phyloP scores from a whole-genome alignment of 768 basidiomycete genomes.

The Kondoa subrosea region DNA sequence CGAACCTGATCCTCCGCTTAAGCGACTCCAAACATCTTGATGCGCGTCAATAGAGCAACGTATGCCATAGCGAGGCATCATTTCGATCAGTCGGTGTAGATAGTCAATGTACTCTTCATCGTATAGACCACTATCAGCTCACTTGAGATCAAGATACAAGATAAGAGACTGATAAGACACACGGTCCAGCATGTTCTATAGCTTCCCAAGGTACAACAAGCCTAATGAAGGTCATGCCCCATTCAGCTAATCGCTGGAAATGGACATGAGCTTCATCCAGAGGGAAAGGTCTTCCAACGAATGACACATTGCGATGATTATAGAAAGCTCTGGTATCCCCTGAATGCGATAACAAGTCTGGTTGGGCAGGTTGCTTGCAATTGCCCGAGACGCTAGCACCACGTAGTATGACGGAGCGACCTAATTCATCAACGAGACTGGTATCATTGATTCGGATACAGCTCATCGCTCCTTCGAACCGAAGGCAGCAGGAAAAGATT shows the following conservation, averaged over 20 bases:
- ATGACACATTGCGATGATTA: slow-evolving; percentile 52
- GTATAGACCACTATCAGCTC: slow-evolving; percentile 50
- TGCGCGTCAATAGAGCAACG: slow-evolving; percentile 64
- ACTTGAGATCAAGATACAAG: not conserved
- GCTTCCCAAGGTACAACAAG: slow-evolving; percentile 97
- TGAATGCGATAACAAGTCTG: slow-evolving; percentile 12
- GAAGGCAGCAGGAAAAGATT: not conserved
- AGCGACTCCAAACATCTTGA: slow-evolving; percentile 81
- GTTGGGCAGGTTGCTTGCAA: slow-evolving; percentile 12
- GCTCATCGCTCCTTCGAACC: not conserved
- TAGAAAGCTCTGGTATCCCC: slow-evolving; percentile 40
- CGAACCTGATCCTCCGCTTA: slow-evolving; percentile 84
- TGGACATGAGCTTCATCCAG: slow-evolving; percentile 50
- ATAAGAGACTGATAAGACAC: not conserved
- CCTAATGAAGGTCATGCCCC: slow-evolving; percentile 40
- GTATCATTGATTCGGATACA: not conserved
- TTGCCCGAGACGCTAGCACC: slow-evolving; percentile 14
- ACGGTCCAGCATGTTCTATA: slow-evolving; percentile 65
- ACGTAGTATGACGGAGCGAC: slow-evolving; percentile 13
- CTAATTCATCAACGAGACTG: not conserved
- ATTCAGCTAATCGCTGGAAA: slow-evolving; percentile 11
- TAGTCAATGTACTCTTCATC: slow-evolving; percentile 71
- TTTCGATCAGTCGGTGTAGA: slow-evolving; percentile 48
- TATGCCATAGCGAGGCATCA: slow-evolving; percentile 56
- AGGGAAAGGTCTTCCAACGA: slow-evolving; percentile 81